Evolutionary conservation across 805 yeast species (phyloP).

Genomic region (Yamadazyma insecticola): DNA sequence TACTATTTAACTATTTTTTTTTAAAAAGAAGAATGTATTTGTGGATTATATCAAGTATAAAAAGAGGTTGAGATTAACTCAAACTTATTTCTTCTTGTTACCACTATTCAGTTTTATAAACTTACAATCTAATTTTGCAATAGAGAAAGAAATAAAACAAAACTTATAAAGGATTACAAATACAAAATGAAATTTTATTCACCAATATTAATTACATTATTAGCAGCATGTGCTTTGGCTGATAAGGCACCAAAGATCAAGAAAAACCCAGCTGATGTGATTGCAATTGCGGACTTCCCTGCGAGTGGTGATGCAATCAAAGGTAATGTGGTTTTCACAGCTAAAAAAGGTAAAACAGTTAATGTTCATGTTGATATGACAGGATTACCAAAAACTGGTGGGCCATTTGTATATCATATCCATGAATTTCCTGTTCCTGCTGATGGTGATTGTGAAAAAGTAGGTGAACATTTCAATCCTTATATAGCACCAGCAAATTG

Average conservation of each 20-base stretch:
- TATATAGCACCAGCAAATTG: conserved; percentile 52
- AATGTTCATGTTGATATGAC: conserved; percentile 68
- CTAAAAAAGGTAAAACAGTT: conserved; percentile 54
- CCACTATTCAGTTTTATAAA: too few species aligned
- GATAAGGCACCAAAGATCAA: conserved; percentile 47
- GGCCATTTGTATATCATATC: conserved; percentile 67
- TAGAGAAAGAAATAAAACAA: too few species aligned
- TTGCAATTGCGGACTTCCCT: conserved; percentile 57
- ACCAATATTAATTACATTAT: too few species aligned
- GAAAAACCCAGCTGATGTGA: conserved; percentile 45
- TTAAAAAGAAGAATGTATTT: too few species aligned
- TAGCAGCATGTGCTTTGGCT: conserved; percentile 16
- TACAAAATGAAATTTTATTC: too few species aligned
- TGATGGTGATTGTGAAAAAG: conserved; percentile 47
- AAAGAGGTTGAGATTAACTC: too few species aligned
- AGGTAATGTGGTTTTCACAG: conserved; percentile 55
- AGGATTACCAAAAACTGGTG: conserved; percentile 62
- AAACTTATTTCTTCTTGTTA: too few species aligned
- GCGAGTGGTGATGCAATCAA: conserved; percentile 36
- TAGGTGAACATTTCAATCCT: conserved; percentile 62
- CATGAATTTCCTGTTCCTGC: conserved; percentile 53
- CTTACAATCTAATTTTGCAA: too few species aligned
- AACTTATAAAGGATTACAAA: too few species aligned
- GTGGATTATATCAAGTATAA: too few species aligned
- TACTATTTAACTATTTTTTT: too few species aligned